These are phyloP conservation scores for Pythium myriotylum DNA, from an alignment of 352 stramenopile genomes.

Conservation along the genomic window DNA sequence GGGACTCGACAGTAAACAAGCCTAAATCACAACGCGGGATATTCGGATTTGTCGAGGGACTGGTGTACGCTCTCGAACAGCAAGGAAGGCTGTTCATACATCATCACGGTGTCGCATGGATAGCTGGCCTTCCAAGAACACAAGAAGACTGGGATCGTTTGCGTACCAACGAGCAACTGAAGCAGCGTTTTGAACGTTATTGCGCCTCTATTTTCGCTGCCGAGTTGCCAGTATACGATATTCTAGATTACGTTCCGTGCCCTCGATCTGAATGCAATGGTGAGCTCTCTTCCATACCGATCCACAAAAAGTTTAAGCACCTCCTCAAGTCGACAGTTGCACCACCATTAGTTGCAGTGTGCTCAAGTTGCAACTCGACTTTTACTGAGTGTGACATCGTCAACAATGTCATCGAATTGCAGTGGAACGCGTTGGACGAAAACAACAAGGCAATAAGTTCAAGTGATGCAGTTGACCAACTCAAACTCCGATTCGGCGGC, in stretches of 20 bases:
- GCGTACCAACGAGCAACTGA: conserved; percentile 1
- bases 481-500: conserved; percentile 23
- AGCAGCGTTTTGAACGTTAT: conserved; percentile 20
- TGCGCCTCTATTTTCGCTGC: conserved; percentile 29
- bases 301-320: conserved; percentile 27
- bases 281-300: conserved; percentile 1
- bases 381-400: conserved; percentile 12
- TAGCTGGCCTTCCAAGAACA: conserved; percentile 28
- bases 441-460: conserved; percentile 3
- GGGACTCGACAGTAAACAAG: conserved; percentile 20
- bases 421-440: conserved; percentile 17
- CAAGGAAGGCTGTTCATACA: conserved; percentile 28
- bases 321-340: conserved; percentile 1
- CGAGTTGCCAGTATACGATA: conserved; percentile 22
- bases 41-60: conserved; percentile 24
- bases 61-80: conserved; percentile 31
- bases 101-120: conserved; percentile 30
- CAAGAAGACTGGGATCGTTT: conserved; percentile 27
- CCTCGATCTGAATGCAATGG: conserved; percentile 6
- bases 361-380: neutral
- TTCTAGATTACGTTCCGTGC: conserved; percentile 3
- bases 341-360: conserved; percentile 5
- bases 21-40: conserved; percentile 25
- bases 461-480: conserved; percentile 2
- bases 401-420: neutral